A percentile compares a stretch with the other conserved stretches of the same genome.
Evolutionary conservation across 2,329 filamentous ascomycete species (phyloP).

Genomic region (Neoarthrinium moseri): DNA sequence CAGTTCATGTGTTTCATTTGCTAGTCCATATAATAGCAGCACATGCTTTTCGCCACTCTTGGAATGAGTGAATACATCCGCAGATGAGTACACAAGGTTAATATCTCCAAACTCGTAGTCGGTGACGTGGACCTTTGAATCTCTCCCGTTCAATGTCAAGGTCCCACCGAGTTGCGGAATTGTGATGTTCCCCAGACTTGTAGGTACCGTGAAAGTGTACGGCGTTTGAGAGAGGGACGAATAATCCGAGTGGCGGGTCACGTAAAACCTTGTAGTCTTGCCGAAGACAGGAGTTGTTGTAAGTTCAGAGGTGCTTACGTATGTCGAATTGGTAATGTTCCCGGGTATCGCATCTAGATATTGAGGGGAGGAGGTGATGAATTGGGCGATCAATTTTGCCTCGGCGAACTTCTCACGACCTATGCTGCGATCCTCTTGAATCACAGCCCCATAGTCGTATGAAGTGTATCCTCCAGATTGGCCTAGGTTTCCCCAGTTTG

Average conservation of each 20-base stretch:
- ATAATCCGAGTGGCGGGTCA: conserved; percentile 67
- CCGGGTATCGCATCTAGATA: conserved; percentile 63
- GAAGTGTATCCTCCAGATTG: conserved; percentile 65
- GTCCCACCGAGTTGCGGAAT: conserved; percentile 58
- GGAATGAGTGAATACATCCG: conserved; percentile 64
- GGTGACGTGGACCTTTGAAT: conserved; percentile 66
- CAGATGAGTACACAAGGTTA: conserved; percentile 64
- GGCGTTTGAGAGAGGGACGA: conserved; percentile 52
- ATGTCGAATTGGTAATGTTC: conserved; percentile 47
- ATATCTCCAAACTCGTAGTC: conserved; percentile 62
- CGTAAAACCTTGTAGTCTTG: conserved; percentile 59
- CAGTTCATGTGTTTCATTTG: conserved; percentile 63
- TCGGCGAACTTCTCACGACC: conserved; percentile 78
- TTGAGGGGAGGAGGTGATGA: conserved; percentile 68
- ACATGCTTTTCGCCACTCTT: conserved; percentile 43
- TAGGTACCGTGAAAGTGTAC: conserved; percentile 64
- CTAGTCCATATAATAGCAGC: conserved; percentile 63
- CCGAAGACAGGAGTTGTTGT: conserved; percentile 62
- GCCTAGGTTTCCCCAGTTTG: conserved; percentile 82
- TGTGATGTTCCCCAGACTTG: conserved; percentile 53
- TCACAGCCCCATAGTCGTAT: conserved; percentile 56
- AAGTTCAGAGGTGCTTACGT: conserved; percentile 49
- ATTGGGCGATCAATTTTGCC: conserved; percentile 73
- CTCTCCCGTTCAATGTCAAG: conserved; percentile 60
- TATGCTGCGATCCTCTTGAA: conserved; percentile 68